phyloP scores from a whole-genome alignment of 1,139 yeast species.

The Arxiozyma telluris region DNA sequence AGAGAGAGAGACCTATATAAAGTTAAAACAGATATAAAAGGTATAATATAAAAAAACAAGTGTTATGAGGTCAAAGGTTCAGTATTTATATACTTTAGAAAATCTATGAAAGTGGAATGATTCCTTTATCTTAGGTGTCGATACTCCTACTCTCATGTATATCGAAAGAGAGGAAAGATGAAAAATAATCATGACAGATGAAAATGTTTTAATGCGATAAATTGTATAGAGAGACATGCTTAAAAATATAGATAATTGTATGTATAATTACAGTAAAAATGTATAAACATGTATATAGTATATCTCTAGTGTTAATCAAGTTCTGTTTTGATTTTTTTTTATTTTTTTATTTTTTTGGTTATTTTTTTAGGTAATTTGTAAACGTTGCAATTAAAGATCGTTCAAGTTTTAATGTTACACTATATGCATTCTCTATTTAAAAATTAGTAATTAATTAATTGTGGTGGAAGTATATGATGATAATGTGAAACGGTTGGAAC shows the following conservation, averaged over 20 bases:
- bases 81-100: too few relatives aligned
- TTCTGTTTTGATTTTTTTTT: neutral
- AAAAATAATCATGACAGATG: too few relatives aligned
- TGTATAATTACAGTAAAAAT: neutral
- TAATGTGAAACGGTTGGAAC: slow-evolving; percentile 7
- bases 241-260: neutral
- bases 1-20: too few relatives aligned
- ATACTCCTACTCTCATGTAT: too few relatives aligned
- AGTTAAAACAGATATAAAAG: too few relatives aligned
- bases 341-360: too few relatives aligned
- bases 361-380: neutral
- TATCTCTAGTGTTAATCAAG: neutral
- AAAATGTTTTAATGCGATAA: neutral
- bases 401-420: slow-evolving; percentile 1
- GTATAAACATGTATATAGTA: neutral
- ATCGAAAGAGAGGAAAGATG: neutral
- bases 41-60: too few relatives aligned
- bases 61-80: too few relatives aligned
- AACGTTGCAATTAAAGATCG: neutral
- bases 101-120: too few relatives aligned
- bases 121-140: too few relatives aligned
- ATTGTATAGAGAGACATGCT: too few relatives aligned
- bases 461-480: neutral
- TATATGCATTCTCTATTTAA: slow-evolving; percentile 1
- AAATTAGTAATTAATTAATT: neutral